Base-by-base conservation (phyloP, 2,329 filamentous ascomycete genomes). In the Claviceps sp. region DNA sequence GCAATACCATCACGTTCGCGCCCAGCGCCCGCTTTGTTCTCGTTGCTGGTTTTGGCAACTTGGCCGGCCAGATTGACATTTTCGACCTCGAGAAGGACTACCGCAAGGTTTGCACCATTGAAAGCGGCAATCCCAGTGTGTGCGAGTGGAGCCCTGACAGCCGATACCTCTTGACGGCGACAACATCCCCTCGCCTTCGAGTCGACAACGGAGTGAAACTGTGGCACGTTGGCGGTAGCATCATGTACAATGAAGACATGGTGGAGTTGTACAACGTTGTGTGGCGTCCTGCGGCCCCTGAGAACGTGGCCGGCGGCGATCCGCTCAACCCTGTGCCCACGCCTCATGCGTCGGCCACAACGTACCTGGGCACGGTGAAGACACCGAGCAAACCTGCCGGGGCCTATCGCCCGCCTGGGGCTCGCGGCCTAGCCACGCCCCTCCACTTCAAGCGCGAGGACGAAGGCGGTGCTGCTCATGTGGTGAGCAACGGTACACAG, bases 111-210 rank as follows among this genome's bases (percentile, higher is more conserved):
- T 85, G 82, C 70, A 96, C 90, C 47, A 93, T 98, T 59, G 88
- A 97, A 71, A 91, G 88, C 52, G 88, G 89, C 63, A 98, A 95
- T 69, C 87, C 93, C 50, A 96, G 89, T 64, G 85, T 96, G 56
- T 98, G 93, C 73, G 84, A 93, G 65, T 98, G 93, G 93, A 95
- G 89, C 62, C 89, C 93, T 5, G 93, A 98, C 67, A 94, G 91
- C 61, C 87, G 85, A 63, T 93, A 90, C 67, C 90, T 98, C 65
- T 78, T 98, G 74, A 97, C 93, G 43, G 93, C 93, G n/a, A 98
- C 91, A 20, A 97, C 91, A 14, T 96, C 89, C 59, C 93, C 93
- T 5, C 85, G 93, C 57, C 80, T 98, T 54, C 86, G 93, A 59
- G 93, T 98, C 44, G 93, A 98, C 72, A 98, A 98, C 62, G 93